phyloP scores from a whole-genome alignment of 148 eudicot species.

The Nepenthes gracilis region DNA sequence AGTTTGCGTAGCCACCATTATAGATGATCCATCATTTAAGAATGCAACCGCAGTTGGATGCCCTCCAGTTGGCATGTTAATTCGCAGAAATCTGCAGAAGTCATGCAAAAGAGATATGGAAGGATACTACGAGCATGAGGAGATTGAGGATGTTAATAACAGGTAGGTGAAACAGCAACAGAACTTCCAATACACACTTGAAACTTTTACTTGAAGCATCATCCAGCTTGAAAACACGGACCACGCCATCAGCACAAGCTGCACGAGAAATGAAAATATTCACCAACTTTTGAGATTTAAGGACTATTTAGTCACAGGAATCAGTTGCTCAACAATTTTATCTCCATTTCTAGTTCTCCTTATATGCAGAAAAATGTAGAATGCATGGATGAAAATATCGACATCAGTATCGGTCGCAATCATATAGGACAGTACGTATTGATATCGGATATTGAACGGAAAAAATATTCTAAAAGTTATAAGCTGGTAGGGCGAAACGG shows the following conservation, averaged over 20 bases:
- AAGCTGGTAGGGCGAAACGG: too few species aligned
- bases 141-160: not conserved
- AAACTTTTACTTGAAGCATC: slow-evolving; percentile 88
- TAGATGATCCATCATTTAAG: slow-evolving; percentile 69
- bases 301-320: not conserved
- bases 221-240: slow-evolving; percentile 86
- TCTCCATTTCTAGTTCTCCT: too few species aligned
- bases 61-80: slow-evolving; percentile 85
- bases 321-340: too few species aligned
- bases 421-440: too few species aligned
- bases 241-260: slow-evolving; percentile 94
- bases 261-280: slow-evolving; percentile 8
- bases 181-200: slow-evolving; percentile 38
- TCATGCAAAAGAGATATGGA: slow-evolving; percentile 2
- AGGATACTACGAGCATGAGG: not conserved
- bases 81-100: slow-evolving; percentile 64
- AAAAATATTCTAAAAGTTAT: too few species aligned
- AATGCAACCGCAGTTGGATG: slow-evolving; percentile 73
- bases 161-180: not conserved
- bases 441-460: too few species aligned
- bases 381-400: too few species aligned
- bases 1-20: slow-evolving; percentile 67
- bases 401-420: too few species aligned
- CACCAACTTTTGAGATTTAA: not conserved
- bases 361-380: too few species aligned